Evolutionary conservation across 2,329 filamentous ascomycete species (phyloP).

Genomic region (Neopestalotiopsis rosae): DNA sequence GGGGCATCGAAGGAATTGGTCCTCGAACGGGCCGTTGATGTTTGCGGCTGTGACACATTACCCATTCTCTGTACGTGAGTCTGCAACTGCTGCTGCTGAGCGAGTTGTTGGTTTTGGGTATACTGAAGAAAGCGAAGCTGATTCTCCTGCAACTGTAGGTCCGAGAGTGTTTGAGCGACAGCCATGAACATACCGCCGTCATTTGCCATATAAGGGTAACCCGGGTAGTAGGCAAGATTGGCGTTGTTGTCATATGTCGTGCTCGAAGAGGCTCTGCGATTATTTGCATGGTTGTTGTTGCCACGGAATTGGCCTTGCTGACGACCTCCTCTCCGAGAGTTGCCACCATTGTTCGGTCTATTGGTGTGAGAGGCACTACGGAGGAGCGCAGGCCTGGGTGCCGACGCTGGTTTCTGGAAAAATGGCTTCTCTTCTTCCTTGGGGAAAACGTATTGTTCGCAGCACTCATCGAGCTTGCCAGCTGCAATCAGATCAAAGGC

Average conservation of each 20-base stretch:
- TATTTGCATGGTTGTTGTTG: conserved; percentile 51
- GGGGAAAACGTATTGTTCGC: conserved; percentile 87
- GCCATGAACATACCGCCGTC: conserved; percentile 57
- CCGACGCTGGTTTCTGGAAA: conserved; percentile 61
- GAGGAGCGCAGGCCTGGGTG: conserved; percentile 60
- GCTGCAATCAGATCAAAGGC: conserved; percentile 84
- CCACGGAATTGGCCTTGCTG: conserved; percentile 42
- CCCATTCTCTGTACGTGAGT: conserved; percentile 50
- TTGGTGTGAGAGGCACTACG: conserved; percentile 67
- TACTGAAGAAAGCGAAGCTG: conserved; percentile 51
- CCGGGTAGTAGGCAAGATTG: conserved; percentile 43
- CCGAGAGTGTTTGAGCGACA: conserved; percentile 50
- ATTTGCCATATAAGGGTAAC: conserved; percentile 46
- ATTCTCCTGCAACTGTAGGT: conserved; percentile 52
- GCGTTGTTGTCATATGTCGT: conserved; percentile 55
- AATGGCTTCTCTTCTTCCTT: conserved; percentile 72
- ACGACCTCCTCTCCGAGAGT: conserved; percentile 54
- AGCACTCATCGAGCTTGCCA: conserved; percentile 81
- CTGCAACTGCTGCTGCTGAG: conserved; percentile 47
- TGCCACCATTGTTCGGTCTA: conserved; percentile 51
- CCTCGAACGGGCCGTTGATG: conserved; percentile 57
- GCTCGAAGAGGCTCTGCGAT: conserved; percentile 56
- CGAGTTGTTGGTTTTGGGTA: conserved; percentile 50
- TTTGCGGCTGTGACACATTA: conserved; percentile 37
- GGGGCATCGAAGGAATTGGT: conserved; percentile 69